A percentile compares a stretch with the other conserved stretches of the same genome.
phyloP scores from a whole-genome alignment of 129 eudicot species.

The Glebionis coronaria region DNA sequence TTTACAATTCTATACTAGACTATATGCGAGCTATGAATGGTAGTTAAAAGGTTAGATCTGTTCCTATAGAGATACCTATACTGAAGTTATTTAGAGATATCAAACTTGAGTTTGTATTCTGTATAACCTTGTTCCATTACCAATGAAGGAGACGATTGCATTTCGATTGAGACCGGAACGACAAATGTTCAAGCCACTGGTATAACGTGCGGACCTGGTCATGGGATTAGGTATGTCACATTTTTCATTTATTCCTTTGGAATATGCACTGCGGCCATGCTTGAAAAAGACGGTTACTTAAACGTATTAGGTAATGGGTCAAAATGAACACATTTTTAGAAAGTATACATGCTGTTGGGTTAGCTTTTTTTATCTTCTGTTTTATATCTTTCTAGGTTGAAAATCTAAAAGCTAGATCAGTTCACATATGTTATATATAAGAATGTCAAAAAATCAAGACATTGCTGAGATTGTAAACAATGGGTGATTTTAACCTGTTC shows the following conservation, averaged over 20 bases:
- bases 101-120: neutral
- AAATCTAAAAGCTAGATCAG: too few relatives aligned
- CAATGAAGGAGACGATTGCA: slow-evolving; percentile 55
- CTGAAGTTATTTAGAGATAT: neutral
- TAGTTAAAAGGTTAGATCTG: neutral
- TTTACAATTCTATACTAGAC: neutral
- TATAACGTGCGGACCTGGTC: slow-evolving; percentile 96
- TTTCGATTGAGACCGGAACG: slow-evolving; percentile 72
- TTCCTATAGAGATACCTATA: neutral
- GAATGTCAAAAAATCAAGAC: too few relatives aligned
- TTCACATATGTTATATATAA: too few relatives aligned
- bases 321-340: neutral
- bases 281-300: neutral
- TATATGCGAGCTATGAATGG: neutral
- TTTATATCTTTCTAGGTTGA: too few relatives aligned
- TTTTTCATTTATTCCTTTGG: too few relatives aligned
- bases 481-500: too few relatives aligned
- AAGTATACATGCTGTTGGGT: too few relatives aligned
- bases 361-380: too few relatives aligned
- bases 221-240: slow-evolving; percentile 67
- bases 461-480: too few relatives aligned
- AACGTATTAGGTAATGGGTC: neutral
- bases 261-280: neutral
- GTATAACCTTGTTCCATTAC: neutral
- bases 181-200: slow-evolving; percentile 45